Base-by-base conservation (phyloP, 148 eudicot genomes). In the Camellia sinensis region DNA sequence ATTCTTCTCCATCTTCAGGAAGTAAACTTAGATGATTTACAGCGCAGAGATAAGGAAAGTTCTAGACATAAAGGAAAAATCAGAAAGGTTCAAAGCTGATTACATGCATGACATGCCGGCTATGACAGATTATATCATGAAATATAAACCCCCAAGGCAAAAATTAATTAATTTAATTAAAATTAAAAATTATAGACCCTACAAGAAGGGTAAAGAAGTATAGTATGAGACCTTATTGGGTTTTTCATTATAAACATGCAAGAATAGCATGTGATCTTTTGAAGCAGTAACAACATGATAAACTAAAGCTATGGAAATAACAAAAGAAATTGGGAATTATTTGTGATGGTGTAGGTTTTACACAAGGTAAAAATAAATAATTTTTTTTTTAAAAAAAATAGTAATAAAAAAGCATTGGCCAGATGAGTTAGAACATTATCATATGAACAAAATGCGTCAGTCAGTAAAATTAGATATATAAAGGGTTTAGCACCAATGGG, bases 1-100 rank as follows among this genome's bases (percentile, higher is more conserved):
- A 29, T 17, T 54, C 18, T 19, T 21, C 67, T 80, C 83, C 83
- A 75, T 80, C 79, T 80, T 69, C 79, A 66, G 19, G 60, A 80
- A 80, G 78, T 80, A 53, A 72, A 67, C 70, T 56, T 57, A 64
- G 71, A 74, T 67, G 54, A 57, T 54, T 56, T 43, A 66, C 67
- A 21, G 73, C 22, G 19, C 74, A 54, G 53, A 44, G 37, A 37
- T 41, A 80, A 21, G 71, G 37, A 66, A 57, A 15, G 15, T 22
- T 64, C n/a, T 41, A 40, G 18, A 60, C 44, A 43, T 14, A 19
- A 13, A 59, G 11, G 12, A 64, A 66, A 71, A 46, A 46, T 6
- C 6, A 54, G 53, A 70, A 48, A 21, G 19, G 13, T 45, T 21
- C 48, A 13, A 54, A 11, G 74, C 21, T 44, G 8, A 46, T 71